Conservation (phyloP, 441 rosid genomes). For the Lepidium campestre region DNA sequence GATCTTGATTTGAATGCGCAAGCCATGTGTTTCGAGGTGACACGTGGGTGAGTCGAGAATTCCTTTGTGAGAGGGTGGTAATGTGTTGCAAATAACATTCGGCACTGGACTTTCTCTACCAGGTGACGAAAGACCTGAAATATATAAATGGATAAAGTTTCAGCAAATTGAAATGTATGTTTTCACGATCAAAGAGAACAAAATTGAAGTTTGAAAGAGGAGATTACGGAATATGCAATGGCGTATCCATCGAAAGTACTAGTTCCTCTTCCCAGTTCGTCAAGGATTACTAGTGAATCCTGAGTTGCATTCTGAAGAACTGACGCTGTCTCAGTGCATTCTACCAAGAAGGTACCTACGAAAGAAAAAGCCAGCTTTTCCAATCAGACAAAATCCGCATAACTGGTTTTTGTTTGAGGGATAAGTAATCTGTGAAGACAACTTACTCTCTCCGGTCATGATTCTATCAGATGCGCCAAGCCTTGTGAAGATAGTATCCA, state of each 20-base stretch:
- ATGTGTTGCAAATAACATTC: constrained; percentile 90
- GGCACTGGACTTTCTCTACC: constrained; percentile 80
- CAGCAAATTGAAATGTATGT: not conserved
- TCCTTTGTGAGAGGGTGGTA: constrained; percentile 95
- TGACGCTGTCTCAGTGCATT: constrained; percentile 92
- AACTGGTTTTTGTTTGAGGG: not conserved
- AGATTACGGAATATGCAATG: constrained; percentile 85
- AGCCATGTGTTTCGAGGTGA: constrained; percentile 87
- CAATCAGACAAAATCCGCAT: not conserved
- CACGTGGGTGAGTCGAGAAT: constrained; percentile 84
- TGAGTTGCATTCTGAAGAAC: constrained; percentile 92
- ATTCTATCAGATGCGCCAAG: constrained; percentile 94
- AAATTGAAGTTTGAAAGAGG: not conserved
- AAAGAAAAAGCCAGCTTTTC: not conserved
- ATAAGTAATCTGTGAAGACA: not conserved
- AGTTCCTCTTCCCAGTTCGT: constrained; percentile 96
- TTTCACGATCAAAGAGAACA: not conserved
- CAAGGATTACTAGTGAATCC: constrained; percentile 89
- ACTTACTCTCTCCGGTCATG: constrained; percentile 96
- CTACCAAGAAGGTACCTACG: constrained; percentile 93
- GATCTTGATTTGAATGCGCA: constrained; percentile 53
- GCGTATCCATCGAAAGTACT: constrained; percentile 99
- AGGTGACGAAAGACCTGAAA: constrained; percentile 85
- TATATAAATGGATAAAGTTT: not conserved
- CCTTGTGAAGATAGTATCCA: constrained; percentile 84